Conservation (phyloP, 768 basidiomycete genomes). For the Auricularia cornea region DNA sequence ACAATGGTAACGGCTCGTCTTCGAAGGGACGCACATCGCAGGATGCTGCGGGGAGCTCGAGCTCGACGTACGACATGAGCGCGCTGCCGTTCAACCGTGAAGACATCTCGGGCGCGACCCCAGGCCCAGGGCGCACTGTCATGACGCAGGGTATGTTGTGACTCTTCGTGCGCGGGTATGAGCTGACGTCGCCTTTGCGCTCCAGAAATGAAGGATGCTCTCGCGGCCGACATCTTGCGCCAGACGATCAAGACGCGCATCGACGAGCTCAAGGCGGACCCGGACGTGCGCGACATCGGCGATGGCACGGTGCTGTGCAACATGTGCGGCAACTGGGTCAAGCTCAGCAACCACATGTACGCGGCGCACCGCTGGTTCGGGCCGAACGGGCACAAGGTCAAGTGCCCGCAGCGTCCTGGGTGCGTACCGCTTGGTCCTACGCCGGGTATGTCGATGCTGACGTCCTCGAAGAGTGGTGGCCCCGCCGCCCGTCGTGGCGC, state of each 20-base stretch:
- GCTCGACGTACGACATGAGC: background rate
- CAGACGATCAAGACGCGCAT: background rate
- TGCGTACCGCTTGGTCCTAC: too few species aligned
- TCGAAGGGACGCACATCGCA: background rate
- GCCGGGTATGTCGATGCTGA: too few species aligned
- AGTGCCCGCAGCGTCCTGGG: background rate
- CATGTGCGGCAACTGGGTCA: background rate
- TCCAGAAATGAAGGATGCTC: background rate
- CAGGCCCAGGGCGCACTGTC: background rate
- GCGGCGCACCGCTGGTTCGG: background rate
- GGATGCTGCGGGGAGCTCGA: background rate
- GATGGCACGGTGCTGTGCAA: background rate
- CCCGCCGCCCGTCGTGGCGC: too few species aligned
- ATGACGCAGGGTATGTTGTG: background rate
- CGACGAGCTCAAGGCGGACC: background rate
- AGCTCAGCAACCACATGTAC: conserved; percentile 2
- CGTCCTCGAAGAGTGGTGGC: too few species aligned
- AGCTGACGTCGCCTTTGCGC: background rate
- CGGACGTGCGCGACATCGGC: background rate
- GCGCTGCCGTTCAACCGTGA: background rate
- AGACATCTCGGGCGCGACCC: background rate
- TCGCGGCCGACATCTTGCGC: background rate
- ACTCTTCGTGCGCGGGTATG: background rate
- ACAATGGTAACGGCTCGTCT: background rate
- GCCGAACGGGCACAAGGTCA: background rate